These are phyloP conservation scores for Penicillium atrosanguineum DNA, from an alignment of 495 filamentous ascomycete species.

Conservation along the genomic window DNA sequence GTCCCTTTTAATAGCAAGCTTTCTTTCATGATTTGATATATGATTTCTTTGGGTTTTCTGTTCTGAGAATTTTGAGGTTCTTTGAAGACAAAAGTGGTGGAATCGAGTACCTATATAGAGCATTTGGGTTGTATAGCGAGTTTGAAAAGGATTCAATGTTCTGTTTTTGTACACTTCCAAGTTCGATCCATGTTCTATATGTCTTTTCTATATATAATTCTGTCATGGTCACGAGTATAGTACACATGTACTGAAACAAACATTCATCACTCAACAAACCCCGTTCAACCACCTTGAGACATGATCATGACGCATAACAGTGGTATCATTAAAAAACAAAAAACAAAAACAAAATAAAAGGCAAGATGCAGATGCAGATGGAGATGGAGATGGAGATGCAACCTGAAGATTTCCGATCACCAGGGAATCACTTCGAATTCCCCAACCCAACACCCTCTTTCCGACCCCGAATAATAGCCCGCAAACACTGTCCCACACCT, in stretches of 20 bases:
- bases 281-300: background rate
- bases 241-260: background rate
- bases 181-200: background rate
- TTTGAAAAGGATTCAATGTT: slow-evolving; percentile 5
- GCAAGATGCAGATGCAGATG: slow-evolving; percentile 1
- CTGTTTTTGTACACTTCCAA: background rate
- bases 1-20: background rate
- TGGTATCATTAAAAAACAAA: slow-evolving; percentile 19
- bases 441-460: slow-evolving; percentile 68
- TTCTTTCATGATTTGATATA: slow-evolving; percentile 5
- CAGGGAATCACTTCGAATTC: slow-evolving; percentile 2
- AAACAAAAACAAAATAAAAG: background rate
- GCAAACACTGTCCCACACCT: slow-evolving; percentile 71
- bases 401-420: background rate
- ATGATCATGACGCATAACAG: slow-evolving; percentile 9
- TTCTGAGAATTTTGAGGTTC: slow-evolving; percentile 12
- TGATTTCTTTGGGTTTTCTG: slow-evolving; percentile 4
- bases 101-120: slow-evolving; percentile 21
- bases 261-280: background rate
- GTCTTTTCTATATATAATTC: background rate
- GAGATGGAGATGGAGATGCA: background rate
- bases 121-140: slow-evolving; percentile 19
- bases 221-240: background rate
- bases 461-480: slow-evolving; percentile 63
- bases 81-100: slow-evolving; percentile 7